Base-by-base conservation (phyloP, 2,329 filamentous ascomycete genomes). In the Hymenoscyphus repandus region DNA sequence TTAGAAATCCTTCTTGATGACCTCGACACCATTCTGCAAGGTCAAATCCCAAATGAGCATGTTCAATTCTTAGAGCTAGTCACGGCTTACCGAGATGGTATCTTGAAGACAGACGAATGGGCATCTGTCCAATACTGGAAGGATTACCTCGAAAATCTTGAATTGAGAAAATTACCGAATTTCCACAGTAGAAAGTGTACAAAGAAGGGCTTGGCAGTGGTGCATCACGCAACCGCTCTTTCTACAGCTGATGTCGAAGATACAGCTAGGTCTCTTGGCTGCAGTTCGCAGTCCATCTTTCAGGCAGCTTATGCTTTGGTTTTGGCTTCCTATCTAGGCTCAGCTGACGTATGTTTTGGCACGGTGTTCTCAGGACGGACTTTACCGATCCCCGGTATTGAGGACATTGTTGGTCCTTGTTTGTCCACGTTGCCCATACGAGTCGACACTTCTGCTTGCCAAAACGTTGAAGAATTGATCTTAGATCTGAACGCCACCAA, bases 341-440 rank as follows among this genome's bases (percentile, higher is more conserved):
- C 70, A 1, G 65, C 74, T 0, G 88, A 96, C 63, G 71, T 91
- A 1, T 73, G 83, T 0, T 78, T 95, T 36, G 91, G 91, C 0
- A 85, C 82, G 1, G 88, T 96, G 3, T 86, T 87, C 11, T 95
- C 90, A 9, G 90, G 90, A 1, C 78, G 91, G 49, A 89, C 86
- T 1, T 67, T 90, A n/a, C 79, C 88, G 0, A 65, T 96, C 2
- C 64, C 74, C 3, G 79, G 76, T 0, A 80, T 95, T 32, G 89
- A 95, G 55, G 72, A 78, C 1, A 78, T 91, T 3, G 73, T 92
- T 50, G 91, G 91, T 0, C 91, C 91, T 9, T 93, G 87, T 60
- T 82, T 96, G 45, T 74, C 83, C 1, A 86, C 88, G 0, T 68
- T 93, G 6, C 91, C 91, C 1, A 71, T 90, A 1, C 77, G 89